Base-by-base conservation (phyloP, 2,329 filamentous ascomycete species). In the Xylaria sp. region DNA sequence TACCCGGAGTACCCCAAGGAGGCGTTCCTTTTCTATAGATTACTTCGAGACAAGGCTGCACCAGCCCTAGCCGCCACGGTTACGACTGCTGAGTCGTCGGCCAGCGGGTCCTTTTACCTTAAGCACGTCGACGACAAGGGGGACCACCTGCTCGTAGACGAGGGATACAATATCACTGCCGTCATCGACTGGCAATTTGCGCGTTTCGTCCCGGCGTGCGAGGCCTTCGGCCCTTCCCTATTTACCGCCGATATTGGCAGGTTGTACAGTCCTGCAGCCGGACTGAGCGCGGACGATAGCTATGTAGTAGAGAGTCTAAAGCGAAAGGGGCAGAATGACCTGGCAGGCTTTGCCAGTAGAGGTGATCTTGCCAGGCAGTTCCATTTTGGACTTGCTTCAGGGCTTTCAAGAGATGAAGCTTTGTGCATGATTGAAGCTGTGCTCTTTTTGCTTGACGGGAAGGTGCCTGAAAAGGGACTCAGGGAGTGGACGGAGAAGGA, bases 171-270 rank as follows among this genome's bases (percentile, higher is more conserved):
- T 28, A 76, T 79, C 33, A 78, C 73, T 5, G 77, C 73, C 7
- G 74, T 79, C 47, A 72, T 79, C 33, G 77, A 79, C 65, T 79
- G 76, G 77, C 71, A 78, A 61, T 76, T 70, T 68, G 72, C 75
- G 14, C 64, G 73, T 45, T 72, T 73, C 6, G 71, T 66, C 45
- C 47, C 49, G 2, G 57, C 57, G 15, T 59, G 57, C 33, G 57
- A 59, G n/a, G 49, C 57, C 23, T 59, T 60, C 14, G 57, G 57
- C 11, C 57, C 57, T 15, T 60, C 57, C 9, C 19, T 60, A 14
- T 1, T 60, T 6, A 60, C 57, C 1, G 57, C 40, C 33, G 50
- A 60, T 42, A 11, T 54, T 3, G 15, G 17, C n/a, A 17, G 14
- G 6, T 12, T 60, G n/a, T 54, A 54, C 19, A 42, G 17, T 37